Conservation (phyloP, 2,329 filamentous ascomycete species). For the Neofusicoccum cordaticola region DNA sequence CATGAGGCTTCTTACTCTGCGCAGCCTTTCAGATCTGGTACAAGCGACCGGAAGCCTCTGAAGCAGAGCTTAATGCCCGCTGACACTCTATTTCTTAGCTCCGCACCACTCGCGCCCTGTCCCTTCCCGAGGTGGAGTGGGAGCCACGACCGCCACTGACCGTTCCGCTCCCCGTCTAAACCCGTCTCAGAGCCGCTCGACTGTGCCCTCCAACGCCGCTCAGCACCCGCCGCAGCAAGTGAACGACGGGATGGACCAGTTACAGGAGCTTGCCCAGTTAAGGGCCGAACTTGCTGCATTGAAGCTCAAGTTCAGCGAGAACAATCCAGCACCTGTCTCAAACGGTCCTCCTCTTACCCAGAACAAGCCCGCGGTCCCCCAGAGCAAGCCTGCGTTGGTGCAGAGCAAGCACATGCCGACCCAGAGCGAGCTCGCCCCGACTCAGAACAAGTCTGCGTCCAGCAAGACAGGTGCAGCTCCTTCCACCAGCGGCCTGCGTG, state of each 20-base stretch:
- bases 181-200: background rate
- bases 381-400: too few relatives aligned
- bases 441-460: too few relatives aligned
- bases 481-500: background rate
- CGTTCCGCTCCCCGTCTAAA: background rate
- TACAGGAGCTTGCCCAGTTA: background rate
- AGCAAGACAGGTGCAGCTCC: background rate
- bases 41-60: background rate
- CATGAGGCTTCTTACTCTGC: background rate
- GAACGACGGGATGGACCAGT: background rate
- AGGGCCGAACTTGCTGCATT: background rate
- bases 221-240: background rate
- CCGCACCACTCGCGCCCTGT: conserved; percentile 9
- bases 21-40: background rate
- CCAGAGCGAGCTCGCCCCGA: too few relatives aligned
- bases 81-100: background rate
- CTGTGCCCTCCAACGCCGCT: background rate
- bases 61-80: background rate
- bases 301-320: background rate
- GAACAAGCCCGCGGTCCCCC: too few relatives aligned
- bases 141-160: background rate
- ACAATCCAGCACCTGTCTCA: background rate
- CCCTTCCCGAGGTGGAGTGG: background rate
- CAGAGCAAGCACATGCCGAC: too few relatives aligned
- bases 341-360: background rate